These are phyloP conservation scores for Phtheirospermum japonicum DNA, from an alignment of 257 asterid species.

Conservation along the genomic window DNA sequence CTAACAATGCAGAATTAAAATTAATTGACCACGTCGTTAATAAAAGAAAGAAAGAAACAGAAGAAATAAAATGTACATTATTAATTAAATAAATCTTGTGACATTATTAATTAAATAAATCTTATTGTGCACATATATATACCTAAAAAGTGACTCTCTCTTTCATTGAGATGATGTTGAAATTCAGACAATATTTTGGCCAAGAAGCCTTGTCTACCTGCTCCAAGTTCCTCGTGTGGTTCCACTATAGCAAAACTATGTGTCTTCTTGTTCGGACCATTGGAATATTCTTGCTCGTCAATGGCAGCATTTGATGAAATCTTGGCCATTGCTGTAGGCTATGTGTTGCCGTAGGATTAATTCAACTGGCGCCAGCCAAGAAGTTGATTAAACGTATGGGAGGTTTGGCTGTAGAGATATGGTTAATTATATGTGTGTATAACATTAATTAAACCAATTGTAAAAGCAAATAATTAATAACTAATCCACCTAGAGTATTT, in stretches of 20 bases:
- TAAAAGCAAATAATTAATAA: too few species aligned
- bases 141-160: constrained; percentile 14
- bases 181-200: constrained; percentile 6
- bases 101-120: background rate
- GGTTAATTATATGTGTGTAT: too few species aligned
- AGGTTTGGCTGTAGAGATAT: too few species aligned
- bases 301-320: background rate
- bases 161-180: constrained; percentile 23
- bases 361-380: too few species aligned
- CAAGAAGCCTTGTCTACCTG: background rate
- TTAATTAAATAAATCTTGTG: too few species aligned
- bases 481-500: too few species aligned
- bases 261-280: background rate
- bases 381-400: too few species aligned
- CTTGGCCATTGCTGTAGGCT: background rate
- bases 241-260: background rate
- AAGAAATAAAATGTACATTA: background rate
- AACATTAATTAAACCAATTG: too few species aligned
- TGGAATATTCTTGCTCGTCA: too few species aligned
- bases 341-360: too few species aligned
- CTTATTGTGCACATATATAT: background rate
- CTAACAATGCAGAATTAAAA: constrained; percentile 5
- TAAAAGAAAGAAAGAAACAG: background rate
- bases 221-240: constrained; percentile 3
- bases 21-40: background rate